Percentiles rank a stretch among this genome's conserved stretches.
Conservation (phyloP, 2,329 filamentous ascomycete species). For the Madurella fahalii region DNA sequence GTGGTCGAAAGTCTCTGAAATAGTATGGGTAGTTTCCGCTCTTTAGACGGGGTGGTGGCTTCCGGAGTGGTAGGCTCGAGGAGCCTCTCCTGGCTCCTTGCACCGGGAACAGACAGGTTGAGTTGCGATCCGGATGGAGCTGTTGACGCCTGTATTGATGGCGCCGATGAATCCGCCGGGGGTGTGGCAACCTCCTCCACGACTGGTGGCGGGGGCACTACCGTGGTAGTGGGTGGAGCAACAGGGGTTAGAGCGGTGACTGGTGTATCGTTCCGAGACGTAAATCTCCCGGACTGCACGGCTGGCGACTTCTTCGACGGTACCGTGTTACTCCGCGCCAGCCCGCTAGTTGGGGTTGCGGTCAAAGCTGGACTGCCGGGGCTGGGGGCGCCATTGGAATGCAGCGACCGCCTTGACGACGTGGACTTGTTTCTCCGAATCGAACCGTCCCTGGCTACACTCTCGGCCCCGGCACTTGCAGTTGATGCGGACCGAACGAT, state of each 20-base stretch:
- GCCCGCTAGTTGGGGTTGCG: constrained; percentile 51
- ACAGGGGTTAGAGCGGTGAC: constrained; percentile 35
- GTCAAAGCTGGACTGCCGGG: constrained; percentile 59
- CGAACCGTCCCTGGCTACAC: constrained; percentile 73
- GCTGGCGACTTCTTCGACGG: constrained; percentile 85
- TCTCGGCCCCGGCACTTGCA: constrained; percentile 83
- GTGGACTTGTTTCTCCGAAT: constrained; percentile 86
- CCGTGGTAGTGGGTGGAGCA: constrained; percentile 42
- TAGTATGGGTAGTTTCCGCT: constrained; percentile 64
- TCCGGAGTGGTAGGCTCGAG: constrained; percentile 24
- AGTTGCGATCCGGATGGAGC: constrained; percentile 11
- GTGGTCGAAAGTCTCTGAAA: constrained; percentile 65
- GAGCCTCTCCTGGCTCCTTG: constrained; percentile 26
- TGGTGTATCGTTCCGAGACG: constrained; percentile 34
- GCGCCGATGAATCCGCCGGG: constrained; percentile 25
- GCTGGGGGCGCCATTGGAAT: constrained; percentile 66
- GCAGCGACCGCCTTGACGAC: constrained; percentile 79
- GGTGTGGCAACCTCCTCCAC: constrained; percentile 37
- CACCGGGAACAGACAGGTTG: constrained; percentile 13
- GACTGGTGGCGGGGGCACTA: constrained; percentile 41
- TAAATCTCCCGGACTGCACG: constrained; percentile 63
- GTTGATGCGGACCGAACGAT: constrained; percentile 77
- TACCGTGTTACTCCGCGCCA: constrained; percentile 78
- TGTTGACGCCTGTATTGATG: constrained; percentile 11
- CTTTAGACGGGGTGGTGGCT: constrained; percentile 54